Evolutionary conservation across 2,329 filamentous ascomycete species (phyloP), one percentile per base, ranked within the genome.

Genomic region (Penicillium sp.): DNA sequence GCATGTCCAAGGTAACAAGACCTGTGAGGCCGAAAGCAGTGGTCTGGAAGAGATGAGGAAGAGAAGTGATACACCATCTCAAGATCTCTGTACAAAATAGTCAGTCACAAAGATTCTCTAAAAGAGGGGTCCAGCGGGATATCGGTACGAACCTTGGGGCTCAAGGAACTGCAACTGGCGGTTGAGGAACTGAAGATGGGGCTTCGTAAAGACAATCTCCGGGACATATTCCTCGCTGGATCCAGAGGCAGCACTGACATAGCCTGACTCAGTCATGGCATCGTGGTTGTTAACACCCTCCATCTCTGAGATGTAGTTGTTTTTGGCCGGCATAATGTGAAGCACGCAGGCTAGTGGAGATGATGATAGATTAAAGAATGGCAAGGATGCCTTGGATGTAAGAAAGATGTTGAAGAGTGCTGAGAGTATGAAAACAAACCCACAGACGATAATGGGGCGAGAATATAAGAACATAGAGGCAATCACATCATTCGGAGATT

Each of bases 131-230:
- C 45, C 44, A 36, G 55, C 41, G 44, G 36, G 26, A 43, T 23
- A 47, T 40, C 10, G 39, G 29, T 46, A 70, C 76, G 63, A 70
- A 84, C 82, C 82, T 76, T 93, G 81, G 58, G 94, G 90, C 70
- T 92, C 85, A 74, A 97, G 89, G 69, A 87, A 84, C 74, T 94
- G 89, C 65, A 99, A 79, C 75, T 96, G 91, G 61, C 85, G 78
- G 81, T 99, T 99, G 72, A 99, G 82, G 75, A 93, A 93, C 67
- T 90, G 87, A 64, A 97, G 81, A 74, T 99, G 93, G 60, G 88
- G 84, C 72, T 88, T 88, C 62, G 90, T 93, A 79, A 99, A 91
- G 74, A 87, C 85, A 67, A 97, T 82, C 57, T 90, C 84, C 13
- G 92, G 89, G 18, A 93, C 80, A 61, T 78, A 79, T 48, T 79